Conservation (phyloP, 306 rosid species). For the Neltuma alba region DNA sequence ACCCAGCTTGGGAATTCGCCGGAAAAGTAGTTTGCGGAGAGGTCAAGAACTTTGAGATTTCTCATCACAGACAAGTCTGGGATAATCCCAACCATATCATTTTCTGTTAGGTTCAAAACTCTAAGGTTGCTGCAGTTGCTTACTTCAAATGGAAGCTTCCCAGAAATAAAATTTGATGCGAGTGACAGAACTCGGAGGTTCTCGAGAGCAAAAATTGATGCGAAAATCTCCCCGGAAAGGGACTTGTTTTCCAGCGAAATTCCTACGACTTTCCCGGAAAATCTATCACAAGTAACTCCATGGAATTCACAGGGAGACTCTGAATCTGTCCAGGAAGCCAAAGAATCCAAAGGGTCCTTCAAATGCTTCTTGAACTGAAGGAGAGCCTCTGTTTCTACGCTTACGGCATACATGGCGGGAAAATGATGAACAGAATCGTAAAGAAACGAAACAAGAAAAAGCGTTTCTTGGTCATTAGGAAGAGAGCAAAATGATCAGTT, state of each 20-base stretch:
- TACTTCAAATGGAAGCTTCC: too few species aligned
- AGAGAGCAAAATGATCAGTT: slow-evolving; percentile 45
- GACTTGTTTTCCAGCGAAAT: too few species aligned
- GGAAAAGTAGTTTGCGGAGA: slow-evolving; percentile 63
- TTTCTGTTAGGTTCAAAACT: slow-evolving; percentile 68
- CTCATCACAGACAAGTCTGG: slow-evolving; percentile 75
- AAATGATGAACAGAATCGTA: slow-evolving; percentile 39
- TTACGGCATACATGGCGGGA: slow-evolving; percentile 57
- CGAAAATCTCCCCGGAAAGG: too few species aligned
- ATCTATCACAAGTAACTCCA: slow-evolving; percentile 35
- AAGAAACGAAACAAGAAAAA: slow-evolving; percentile 29
- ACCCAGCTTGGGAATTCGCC: slow-evolving; percentile 76
- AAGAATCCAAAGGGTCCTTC: slow-evolving; percentile 52
- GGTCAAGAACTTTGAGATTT: slow-evolving; percentile 68
- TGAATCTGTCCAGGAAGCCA: too few species aligned
- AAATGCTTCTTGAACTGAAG: slow-evolving; percentile 70
- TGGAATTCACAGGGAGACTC: too few species aligned
- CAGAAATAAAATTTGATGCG: slow-evolving; percentile 58
- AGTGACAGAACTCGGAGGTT: slow-evolving; percentile 47
- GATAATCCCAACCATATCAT: slow-evolving; percentile 56
- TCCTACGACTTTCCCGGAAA: too few species aligned
- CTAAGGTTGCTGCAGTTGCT: slow-evolving; percentile 51
- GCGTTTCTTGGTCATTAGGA: slow-evolving; percentile 52
- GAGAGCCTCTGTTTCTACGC: slow-evolving; percentile 58
- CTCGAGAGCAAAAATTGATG: too few species aligned